Conservation (phyloP, 805 yeast genomes). For the Cyberlindnera euphorbiae region DNA sequence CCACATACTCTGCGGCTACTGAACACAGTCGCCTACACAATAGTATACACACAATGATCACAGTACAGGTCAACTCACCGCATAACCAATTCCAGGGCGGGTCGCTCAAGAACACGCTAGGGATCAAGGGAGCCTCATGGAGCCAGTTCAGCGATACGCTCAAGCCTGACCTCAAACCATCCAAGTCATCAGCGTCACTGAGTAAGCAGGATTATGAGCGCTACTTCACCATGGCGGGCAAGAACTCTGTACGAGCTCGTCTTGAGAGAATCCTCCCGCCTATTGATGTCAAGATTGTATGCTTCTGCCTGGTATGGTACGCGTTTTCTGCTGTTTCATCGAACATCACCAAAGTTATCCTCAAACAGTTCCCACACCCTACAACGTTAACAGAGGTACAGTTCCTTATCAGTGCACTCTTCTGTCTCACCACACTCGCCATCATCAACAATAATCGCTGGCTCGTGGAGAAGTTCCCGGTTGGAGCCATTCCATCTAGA, state of each 20-base stretch:
- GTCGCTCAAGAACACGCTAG: slow-evolving; percentile 8
- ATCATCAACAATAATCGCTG: slow-evolving; percentile 33
- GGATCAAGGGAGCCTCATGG: slow-evolving; percentile 4
- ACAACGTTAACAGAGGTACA: slow-evolving; percentile 88
- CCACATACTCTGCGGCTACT: no score
- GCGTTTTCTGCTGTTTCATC: slow-evolving; percentile 72
- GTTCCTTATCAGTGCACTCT: slow-evolving; percentile 63
- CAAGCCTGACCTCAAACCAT: slow-evolving; percentile 19
- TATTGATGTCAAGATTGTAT: slow-evolving; percentile 38
- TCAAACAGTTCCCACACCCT: slow-evolving; percentile 69
- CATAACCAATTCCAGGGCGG: slow-evolving; percentile 7
- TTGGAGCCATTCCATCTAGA: slow-evolving; percentile 44
- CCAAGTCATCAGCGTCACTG: slow-evolving; percentile 23
- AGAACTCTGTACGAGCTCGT: slow-evolving; percentile 9
- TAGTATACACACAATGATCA: slow-evolving; percentile 14
- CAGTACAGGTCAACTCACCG: slow-evolving; percentile 16
- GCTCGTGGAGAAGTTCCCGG: slow-evolving; percentile 35
- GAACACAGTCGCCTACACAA: no score
- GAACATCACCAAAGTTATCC: slow-evolving; percentile 74
- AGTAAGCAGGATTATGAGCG: slow-evolving; percentile 21
- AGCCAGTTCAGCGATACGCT: slow-evolving; percentile 4
- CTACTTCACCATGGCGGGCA: slow-evolving; percentile 22
- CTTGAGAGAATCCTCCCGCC: slow-evolving; percentile 26
- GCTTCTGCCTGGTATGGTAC: slow-evolving; percentile 76
- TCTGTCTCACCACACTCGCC: slow-evolving; percentile 46